Percentiles rank a stretch among this genome's conserved stretches.
Conservation (phyloP, 2,329 filamentous ascomycete genomes). For the Phyllosticta citriasiana region DNA sequence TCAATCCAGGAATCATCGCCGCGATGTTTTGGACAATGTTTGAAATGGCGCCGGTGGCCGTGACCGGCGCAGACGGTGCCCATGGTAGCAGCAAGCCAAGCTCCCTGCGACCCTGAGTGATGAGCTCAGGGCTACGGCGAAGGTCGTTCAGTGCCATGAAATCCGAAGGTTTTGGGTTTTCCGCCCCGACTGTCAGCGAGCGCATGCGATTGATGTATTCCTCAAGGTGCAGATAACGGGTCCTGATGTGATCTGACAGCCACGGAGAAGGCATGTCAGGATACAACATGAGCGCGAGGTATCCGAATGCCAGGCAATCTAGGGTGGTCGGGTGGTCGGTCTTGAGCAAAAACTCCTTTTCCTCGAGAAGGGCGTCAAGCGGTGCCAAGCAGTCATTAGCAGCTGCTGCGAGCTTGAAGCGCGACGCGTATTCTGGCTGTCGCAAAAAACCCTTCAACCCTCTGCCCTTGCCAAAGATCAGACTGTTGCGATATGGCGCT, state of each 20-base stretch:
- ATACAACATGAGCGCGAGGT: constrained; percentile 62
- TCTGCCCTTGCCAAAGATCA: constrained; percentile 45
- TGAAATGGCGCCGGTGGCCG: background rate
- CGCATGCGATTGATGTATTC: constrained; percentile 24
- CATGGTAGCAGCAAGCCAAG: constrained; percentile 8
- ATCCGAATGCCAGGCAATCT: constrained; percentile 74
- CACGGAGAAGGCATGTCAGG: constrained; percentile 53
- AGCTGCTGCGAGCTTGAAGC: constrained; percentile 67
- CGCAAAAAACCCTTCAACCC: constrained; percentile 54
- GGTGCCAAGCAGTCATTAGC: constrained; percentile 61
- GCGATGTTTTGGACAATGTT: background rate
- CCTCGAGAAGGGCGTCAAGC: constrained; percentile 52
- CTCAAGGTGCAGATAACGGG: constrained; percentile 33
- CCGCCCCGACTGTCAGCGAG: background rate
- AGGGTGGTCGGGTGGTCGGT: constrained; percentile 48
- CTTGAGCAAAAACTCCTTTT: constrained; percentile 47
- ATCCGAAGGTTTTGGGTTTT: background rate
- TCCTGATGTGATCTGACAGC: constrained; percentile 47
- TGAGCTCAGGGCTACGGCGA: constrained; percentile 5
- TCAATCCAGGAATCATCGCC: background rate
- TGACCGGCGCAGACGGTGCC: background rate
- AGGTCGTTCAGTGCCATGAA: constrained; percentile 6
- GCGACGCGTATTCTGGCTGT: constrained; percentile 56
- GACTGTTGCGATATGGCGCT: constrained; percentile 22
- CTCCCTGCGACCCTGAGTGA: constrained; percentile 6